Percentiles rank a stretch among this genome's conserved stretches.
Conservation (phyloP, 345 rosid species). For the Arabidopsis thaliana region DNA sequence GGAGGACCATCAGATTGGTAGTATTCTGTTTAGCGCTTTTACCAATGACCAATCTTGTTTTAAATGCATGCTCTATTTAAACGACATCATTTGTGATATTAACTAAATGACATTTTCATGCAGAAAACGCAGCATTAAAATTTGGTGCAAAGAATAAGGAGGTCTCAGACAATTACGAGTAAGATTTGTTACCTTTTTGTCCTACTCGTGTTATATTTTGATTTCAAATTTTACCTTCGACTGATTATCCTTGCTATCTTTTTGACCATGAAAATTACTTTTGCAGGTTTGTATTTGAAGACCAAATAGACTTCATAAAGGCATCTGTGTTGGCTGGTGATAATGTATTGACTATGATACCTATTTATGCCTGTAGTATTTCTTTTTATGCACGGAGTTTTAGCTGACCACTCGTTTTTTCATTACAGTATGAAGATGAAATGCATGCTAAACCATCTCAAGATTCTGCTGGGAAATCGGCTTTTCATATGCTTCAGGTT, state of each 20-base stretch:
- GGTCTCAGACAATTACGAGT: constrained; percentile 64
- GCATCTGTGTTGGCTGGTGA: constrained; percentile 77
- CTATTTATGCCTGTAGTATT: background rate
- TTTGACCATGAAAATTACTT: background rate
- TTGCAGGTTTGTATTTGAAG: constrained; percentile 77
- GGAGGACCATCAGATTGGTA: constrained; percentile 93
- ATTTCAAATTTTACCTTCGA: background rate
- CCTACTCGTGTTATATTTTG: background rate
- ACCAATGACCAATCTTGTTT: background rate
- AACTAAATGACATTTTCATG: constrained; percentile 24
- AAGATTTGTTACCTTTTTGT: constrained; percentile 33
- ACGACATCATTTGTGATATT: constrained; percentile 11
- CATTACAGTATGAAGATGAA: constrained; percentile 55
- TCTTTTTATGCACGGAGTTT: background rate
- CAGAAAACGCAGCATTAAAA: constrained; percentile 72
- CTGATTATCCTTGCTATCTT: background rate
- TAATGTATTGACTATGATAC: constrained; percentile 50
- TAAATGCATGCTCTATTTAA: background rate
- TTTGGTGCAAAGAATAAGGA: constrained; percentile 79
- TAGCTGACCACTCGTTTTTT: background rate
- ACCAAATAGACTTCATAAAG: constrained; percentile 83
- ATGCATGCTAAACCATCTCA: constrained; percentile 47
- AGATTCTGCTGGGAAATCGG: constrained; percentile 53
- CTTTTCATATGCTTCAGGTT: constrained; percentile 74
- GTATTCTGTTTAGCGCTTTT: background rate